Evolutionary conservation across 106 monocot genomes (phyloP), one percentile per base, ranked within the genome.

Genomic region (Hemerocallis citrina): DNA sequence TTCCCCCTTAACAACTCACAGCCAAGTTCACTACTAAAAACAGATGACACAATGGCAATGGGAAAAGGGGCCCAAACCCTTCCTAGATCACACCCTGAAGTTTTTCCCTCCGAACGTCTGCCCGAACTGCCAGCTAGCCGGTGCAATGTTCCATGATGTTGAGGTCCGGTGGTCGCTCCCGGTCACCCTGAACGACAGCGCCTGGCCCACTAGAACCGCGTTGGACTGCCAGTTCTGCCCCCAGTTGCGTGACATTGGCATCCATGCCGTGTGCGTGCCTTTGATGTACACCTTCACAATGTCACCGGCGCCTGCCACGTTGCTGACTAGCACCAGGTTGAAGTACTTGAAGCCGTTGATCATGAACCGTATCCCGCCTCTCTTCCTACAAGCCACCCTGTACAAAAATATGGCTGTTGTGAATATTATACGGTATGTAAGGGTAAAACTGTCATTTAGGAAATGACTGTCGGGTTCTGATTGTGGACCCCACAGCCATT

Each of bases 181-280:
- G 65, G 71, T 77, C 70, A 77, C 61, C 19, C 71, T 64, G 45
- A 77, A 77, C 16, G 77, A 77, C 34, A 77, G 59, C n/a, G 77
- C 6, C 43, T 77, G 77, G 15, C 71, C 71, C 31, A 71, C 65
- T 17, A 77, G 54, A 20, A 45, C 65, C 23, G 77, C 71, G 51
- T 77, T 71, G 16, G 77, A 77, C 24, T 77, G 77, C 77, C 77
- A 77, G 48, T 77, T 77, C 58, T 77, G 77, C n/a, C 77, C 77
- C 77, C 77, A 77, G 55, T 77, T 77, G 9, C 77, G 70, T 1
- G 71, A 71, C 77, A 77, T 60, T 6, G 52, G 51, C 66, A 77
- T 70, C 77, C 77, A 77, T 6, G 66, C 77, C 0, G 77, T 77
- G 14, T 34, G 24, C 6, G 77, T 61, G 1, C 77, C 77, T 54